Conservation (phyloP, 1,284 basidiomycete genomes). For the Clitocybe nebularis region DNA sequence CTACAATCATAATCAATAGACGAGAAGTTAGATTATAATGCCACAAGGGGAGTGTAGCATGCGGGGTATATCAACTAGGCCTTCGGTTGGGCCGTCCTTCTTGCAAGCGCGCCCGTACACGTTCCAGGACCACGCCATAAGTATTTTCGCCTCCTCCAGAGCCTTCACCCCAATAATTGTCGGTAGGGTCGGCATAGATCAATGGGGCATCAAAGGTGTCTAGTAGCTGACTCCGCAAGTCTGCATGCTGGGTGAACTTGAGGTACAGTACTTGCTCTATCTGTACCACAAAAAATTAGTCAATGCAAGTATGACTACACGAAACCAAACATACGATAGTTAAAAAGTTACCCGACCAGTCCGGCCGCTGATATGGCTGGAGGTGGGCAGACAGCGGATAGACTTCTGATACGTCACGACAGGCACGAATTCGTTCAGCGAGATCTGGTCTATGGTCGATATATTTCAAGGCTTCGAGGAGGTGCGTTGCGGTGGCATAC, state of each 20-base stretch:
- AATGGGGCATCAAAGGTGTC: slow-evolving; percentile 44
- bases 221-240: slow-evolving; percentile 42
- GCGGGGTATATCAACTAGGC: neutral
- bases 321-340: slow-evolving; percentile 33
- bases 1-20: neutral
- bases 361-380: slow-evolving; percentile 36
- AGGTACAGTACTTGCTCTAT: slow-evolving; percentile 56
- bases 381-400: slow-evolving; percentile 40
- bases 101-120: slow-evolving; percentile 39
- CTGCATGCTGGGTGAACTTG: slow-evolving; percentile 61
- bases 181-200: slow-evolving; percentile 44
- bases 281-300: slow-evolving; percentile 18
- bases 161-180: slow-evolving; percentile 59
- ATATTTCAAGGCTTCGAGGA: slow-evolving; percentile 68
- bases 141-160: slow-evolving; percentile 50
- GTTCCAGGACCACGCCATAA: slow-evolving; percentile 52
- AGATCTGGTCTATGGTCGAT: slow-evolving; percentile 42
- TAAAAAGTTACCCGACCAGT: slow-evolving; percentile 51
- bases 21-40: neutral
- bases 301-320: slow-evolving; percentile 3
- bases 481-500: slow-evolving; percentile 63
- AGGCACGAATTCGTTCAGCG: slow-evolving; percentile 48
- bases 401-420: slow-evolving; percentile 43
- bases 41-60: neutral
- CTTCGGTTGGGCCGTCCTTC: slow-evolving; percentile 1